Evolutionary conservation across 305 asterid genomes (phyloP).

Genomic region (Fraxinus albicans): DNA sequence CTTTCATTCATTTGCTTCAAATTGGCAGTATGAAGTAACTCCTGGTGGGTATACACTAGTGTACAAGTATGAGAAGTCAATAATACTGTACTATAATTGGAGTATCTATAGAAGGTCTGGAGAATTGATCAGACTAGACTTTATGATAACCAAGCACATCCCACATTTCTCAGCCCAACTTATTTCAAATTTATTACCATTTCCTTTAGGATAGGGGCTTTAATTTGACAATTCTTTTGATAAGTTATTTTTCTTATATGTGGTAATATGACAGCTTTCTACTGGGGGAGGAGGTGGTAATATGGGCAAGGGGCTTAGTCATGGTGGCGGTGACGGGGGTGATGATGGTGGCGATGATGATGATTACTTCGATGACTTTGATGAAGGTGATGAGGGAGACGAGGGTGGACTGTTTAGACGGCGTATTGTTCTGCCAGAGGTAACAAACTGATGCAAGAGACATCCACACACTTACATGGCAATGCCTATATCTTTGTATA

Average conservation of each 20-base stretch:
- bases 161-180: conserved; percentile 7
- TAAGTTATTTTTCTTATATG: conserved; percentile 6
- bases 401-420: conserved; percentile 95
- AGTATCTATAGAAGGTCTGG: conserved; percentile 5
- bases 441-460: conserved; percentile 33
- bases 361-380: conserved; percentile 92
- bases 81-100: not conserved
- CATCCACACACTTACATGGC: not conserved
- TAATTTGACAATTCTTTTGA: not conserved
- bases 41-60: conserved; percentile 5
- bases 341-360: conserved; percentile 98
- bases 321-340: conserved; percentile 99
- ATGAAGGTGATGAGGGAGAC: conserved; percentile 98
- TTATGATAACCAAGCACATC: not conserved
- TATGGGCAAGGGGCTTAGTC: conserved; percentile 82
- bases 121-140: not conserved
- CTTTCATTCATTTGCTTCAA: not conserved
- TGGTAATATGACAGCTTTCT: conserved; percentile 53
- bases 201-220: not conserved
- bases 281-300: conserved; percentile 97
- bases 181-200: not conserved
- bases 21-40: not conserved
- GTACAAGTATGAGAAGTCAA: not conserved
- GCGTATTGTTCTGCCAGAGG: conserved; percentile 83
- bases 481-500: not conserved